Conservation (phyloP, 805 yeast genomes). For the Zygotorulaspora chibaensis region DNA sequence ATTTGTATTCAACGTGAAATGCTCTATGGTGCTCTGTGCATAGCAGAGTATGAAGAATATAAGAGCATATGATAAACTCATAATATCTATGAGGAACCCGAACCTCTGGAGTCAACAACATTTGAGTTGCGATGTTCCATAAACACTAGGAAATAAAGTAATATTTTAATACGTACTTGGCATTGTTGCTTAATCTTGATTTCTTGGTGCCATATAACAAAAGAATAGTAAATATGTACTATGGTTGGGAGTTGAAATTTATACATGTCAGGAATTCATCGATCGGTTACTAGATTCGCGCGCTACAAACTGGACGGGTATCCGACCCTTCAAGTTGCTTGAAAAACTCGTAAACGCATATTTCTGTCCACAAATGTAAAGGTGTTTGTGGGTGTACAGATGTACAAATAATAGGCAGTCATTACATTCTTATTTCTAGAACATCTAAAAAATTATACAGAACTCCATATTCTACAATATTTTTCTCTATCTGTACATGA, state of each 20-base stretch:
- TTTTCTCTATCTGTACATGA: background rate
- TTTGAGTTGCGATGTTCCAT: background rate
- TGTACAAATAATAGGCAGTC: conserved; percentile 6
- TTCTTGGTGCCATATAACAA: conserved; percentile 2
- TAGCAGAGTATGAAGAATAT: background rate
- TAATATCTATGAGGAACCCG: conserved; percentile 60
- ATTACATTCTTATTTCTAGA: background rate
- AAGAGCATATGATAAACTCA: background rate
- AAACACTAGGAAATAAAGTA: background rate
- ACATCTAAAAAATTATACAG: background rate
- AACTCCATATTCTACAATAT: background rate
- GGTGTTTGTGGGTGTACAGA: conserved; percentile 4
- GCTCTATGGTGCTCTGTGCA: too few relatives aligned
- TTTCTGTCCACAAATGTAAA: background rate
- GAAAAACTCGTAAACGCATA: background rate
- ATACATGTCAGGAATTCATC: background rate
- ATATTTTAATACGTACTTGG: conserved; percentile 52
- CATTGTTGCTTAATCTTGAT: conserved; percentile 43
- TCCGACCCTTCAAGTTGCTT: too few relatives aligned
- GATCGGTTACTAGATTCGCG: background rate
- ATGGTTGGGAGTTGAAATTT: background rate
- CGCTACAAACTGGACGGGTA: background rate
- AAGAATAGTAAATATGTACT: background rate
- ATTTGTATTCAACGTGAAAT: background rate
- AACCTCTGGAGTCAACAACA: conserved; percentile 44